Conservation (phyloP, 257 asterid species). For the Misopates orontium region DNA sequence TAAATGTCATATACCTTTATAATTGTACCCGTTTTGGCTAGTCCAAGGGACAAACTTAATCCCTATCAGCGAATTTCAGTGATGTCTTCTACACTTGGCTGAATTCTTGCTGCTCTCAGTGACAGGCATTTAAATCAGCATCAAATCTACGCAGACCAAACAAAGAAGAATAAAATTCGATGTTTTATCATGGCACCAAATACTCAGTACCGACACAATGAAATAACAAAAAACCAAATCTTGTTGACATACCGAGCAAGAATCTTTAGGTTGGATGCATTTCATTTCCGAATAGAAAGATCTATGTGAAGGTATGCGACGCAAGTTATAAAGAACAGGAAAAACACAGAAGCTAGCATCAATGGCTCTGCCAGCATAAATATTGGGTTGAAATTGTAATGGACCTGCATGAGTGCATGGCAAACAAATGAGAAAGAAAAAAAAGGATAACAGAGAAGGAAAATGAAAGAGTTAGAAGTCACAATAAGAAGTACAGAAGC, state of each 20-base stretch:
- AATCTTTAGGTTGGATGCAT: conserved; percentile 22
- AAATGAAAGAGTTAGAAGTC: conserved; percentile 18
- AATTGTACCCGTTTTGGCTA: conserved; percentile 20
- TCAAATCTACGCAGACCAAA: conserved; percentile 11
- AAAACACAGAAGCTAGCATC: conserved; percentile 79
- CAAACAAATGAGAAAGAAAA: neutral
- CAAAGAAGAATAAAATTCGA: neutral
- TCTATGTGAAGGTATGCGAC: conserved; percentile 83
- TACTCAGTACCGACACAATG: neutral
- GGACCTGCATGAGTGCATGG: conserved; percentile 59
- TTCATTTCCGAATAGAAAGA: conserved; percentile 67
- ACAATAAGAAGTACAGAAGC: neutral
- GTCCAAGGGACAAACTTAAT: conserved; percentile 15
- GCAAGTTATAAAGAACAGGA: conserved; percentile 66
- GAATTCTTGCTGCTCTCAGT: conserved; percentile 28
- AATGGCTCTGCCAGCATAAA: conserved; percentile 98
- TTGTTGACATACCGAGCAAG: conserved; percentile 37
- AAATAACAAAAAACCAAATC: neutral
- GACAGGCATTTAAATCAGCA: conserved; percentile 14
- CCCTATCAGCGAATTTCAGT: conserved; percentile 17
- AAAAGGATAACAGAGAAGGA: neutral
- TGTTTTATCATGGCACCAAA: neutral
- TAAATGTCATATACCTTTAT: conserved; percentile 21
- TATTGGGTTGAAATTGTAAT: conserved; percentile 77
- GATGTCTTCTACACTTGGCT: conserved; percentile 22